Conservation (phyloP, 2,329 filamentous ascomycete species). For the Amylocarpus encephaloides region DNA sequence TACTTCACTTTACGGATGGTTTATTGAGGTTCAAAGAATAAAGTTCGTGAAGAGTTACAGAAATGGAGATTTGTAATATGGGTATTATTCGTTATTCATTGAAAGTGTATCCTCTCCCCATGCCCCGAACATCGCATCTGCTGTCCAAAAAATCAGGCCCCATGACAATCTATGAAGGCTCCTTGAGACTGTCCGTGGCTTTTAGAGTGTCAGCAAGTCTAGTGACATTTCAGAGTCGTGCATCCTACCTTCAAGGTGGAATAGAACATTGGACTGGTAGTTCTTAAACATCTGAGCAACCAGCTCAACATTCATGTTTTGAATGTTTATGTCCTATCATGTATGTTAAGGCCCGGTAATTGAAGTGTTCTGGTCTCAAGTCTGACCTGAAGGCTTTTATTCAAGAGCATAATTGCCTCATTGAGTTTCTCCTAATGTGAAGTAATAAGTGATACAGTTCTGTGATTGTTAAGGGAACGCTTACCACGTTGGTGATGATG, state of each 20-base stretch:
- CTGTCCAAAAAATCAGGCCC: not conserved
- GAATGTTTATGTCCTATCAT: slow-evolving; percentile 84
- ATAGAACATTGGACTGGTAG: slow-evolving; percentile 95
- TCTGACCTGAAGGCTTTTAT: slow-evolving; percentile 80
- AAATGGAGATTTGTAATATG: not conserved
- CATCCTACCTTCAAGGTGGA: slow-evolving; percentile 84
- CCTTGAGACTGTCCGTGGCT: slow-evolving; percentile 81
- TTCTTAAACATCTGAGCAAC: slow-evolving; percentile 99
- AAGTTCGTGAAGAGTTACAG: too few species aligned
- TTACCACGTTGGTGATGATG: slow-evolving; percentile 95
- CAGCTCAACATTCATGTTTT: slow-evolving; percentile 98
- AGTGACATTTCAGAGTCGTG: not conserved
- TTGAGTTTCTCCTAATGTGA: slow-evolving; percentile 85
- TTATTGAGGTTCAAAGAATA: not conserved
- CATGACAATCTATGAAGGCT: slow-evolving; percentile 51
- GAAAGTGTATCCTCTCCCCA: not conserved
- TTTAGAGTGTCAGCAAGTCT: slow-evolving; percentile 16
- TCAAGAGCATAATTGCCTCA: slow-evolving; percentile 85
- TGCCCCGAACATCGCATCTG: not conserved
- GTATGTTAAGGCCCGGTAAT: not conserved
- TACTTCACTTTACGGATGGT: slow-evolving; percentile 52
- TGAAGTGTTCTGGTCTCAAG: not conserved
- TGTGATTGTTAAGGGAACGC: slow-evolving; percentile 31
- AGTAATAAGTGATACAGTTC: not conserved
- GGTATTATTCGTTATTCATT: slow-evolving; percentile 11